Base-by-base conservation (phyloP, 208 protist species). In the Angomonas deanei region DNA sequence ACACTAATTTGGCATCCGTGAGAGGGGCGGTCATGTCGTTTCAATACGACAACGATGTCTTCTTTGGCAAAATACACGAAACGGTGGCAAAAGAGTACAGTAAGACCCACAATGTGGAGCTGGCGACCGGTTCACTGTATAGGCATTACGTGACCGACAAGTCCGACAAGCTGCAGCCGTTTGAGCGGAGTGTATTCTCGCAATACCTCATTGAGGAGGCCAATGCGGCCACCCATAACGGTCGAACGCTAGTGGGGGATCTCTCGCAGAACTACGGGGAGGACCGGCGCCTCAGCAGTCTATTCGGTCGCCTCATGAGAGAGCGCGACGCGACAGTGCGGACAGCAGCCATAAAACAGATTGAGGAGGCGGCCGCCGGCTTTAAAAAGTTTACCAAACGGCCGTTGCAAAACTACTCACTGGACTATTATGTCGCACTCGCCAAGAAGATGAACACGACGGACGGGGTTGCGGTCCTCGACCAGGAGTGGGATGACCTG, bases 61-160 rank as follows among this genome's bases (percentile, higher is more conserved):
- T 86, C n/a, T 77, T 96, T 34, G 91, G 76, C 19, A 67, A 71
- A 49, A 27, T 88, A 61, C 63, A 96, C 52, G n/a, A n/a, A n/a
- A n/a, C n/a, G n/a, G n/a, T n/a, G n/a, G n/a, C n/a, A n/a, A n/a
- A n/a, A n/a, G n/a, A n/a, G n/a, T n/a, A n/a, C n/a, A n/a, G n/a
- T n/a, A n/a, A n/a, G n/a, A n/a, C n/a, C n/a, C n/a, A n/a, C n/a
- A n/a, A n/a, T n/a, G n/a, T n/a, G n/a, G n/a, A n/a, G n/a, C n/a
- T n/a, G n/a, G n/a, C n/a, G n/a, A n/a, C n/a, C n/a, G n/a, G n/a
- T n/a, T n/a, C n/a, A n/a, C n/a, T n/a, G n/a, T n/a, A n/a, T n/a
- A n/a, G n/a, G n/a, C n/a, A n/a, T n/a, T n/a, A n/a, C n/a, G n/a
- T n/a, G n/a, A n/a, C n/a, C n/a, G n/a, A n/a, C n/a, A n/a, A n/a